Evolutionary conservation across 352 stramenopile genomes (phyloP).

Genomic region (Phytophthora ramorum): DNA sequence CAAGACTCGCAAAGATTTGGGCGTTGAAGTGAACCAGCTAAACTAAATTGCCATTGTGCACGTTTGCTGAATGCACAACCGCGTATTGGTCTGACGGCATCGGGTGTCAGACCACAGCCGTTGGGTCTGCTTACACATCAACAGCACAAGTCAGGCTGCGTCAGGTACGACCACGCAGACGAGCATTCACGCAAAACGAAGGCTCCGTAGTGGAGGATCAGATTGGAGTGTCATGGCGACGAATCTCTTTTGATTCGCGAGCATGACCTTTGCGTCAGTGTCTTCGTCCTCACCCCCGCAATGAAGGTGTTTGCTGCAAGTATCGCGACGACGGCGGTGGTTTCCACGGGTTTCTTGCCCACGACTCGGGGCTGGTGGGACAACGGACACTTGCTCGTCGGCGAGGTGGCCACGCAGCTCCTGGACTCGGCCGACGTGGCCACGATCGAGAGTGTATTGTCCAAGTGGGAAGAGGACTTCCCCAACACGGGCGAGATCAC

Average conservation of each 20-base stretch:
- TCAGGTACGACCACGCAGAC: too few relatives aligned
- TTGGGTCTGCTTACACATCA: too few relatives aligned
- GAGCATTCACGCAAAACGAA: background rate
- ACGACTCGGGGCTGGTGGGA: conserved; percentile 58
- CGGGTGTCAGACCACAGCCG: too few relatives aligned
- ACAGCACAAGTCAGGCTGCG: background rate
- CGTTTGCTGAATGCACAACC: too few relatives aligned
- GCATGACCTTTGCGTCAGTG: conserved; percentile 7
- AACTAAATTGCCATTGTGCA: too few relatives aligned
- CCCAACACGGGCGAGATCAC: conserved; percentile 60
- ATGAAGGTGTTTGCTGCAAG: conserved; percentile 48
- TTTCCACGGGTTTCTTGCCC: conserved; percentile 21
- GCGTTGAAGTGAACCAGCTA: too few relatives aligned
- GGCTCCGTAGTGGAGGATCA: background rate
- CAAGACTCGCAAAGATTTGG: too few relatives aligned
- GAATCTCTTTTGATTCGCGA: conserved; percentile 29
- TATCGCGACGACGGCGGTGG: conserved; percentile 20
- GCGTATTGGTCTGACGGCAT: too few relatives aligned
- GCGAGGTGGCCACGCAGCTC: conserved; percentile 59
- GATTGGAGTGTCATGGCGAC: background rate
- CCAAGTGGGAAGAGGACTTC: conserved; percentile 59
- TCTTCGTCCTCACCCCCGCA: too few relatives aligned
- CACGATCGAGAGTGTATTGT: conserved; percentile 56
- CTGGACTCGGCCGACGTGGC: conserved; percentile 49
- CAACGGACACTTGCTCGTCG: conserved; percentile 71